Evolutionary conservation across 495 filamentous ascomycete species (phyloP).

Genomic region (Chaetomidium leptoderma): DNA sequence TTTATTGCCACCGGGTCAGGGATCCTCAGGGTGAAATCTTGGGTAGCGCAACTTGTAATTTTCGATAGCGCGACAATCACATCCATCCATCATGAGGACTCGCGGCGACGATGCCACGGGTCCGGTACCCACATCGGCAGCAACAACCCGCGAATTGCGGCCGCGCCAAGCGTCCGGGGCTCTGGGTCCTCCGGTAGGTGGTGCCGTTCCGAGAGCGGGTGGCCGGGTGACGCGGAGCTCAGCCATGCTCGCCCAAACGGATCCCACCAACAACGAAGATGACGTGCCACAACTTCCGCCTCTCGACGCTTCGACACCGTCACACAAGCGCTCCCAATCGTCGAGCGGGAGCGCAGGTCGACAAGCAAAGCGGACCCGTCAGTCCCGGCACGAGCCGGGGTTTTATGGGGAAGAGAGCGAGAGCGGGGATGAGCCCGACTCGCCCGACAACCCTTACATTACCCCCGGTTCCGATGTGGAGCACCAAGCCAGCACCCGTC

Average conservation of each 20-base stretch:
- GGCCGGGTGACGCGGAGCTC: slow-evolving; percentile 26
- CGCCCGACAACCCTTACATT: slow-evolving; percentile 1
- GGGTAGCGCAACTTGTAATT: neutral
- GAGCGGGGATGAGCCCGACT: slow-evolving; percentile 12
- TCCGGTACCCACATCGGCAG: slow-evolving; percentile 11
- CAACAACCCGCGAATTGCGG: slow-evolving; percentile 20
- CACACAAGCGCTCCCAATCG: slow-evolving; percentile 17
- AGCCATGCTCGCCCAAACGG: slow-evolving; percentile 5
- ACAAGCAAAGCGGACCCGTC: slow-evolving; percentile 23
- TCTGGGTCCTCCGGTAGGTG: slow-evolving; percentile 19
- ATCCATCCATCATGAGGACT: slow-evolving; percentile 14
- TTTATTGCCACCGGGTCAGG: neutral
- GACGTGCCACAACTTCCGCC: neutral
- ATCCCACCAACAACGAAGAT: slow-evolving; percentile 1
- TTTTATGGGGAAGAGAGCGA: slow-evolving; percentile 28
- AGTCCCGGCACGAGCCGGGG: slow-evolving; percentile 17
- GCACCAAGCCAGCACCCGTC: slow-evolving; percentile 1
- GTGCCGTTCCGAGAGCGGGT: slow-evolving; percentile 10
- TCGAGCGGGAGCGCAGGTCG: neutral
- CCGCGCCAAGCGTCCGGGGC: slow-evolving; percentile 25
- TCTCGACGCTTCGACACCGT: neutral
- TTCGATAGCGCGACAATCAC: neutral
- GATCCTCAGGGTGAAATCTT: neutral
- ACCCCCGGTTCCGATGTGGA: slow-evolving; percentile 11
- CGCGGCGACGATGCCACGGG: slow-evolving; percentile 8